A percentile compares a stretch with the other conserved stretches of the same genome.
phyloP scores from a whole-genome alignment of 306 rosid genomes.

The Cucumis sativus region Cucumber_9930_V3 NC_026659.2:21187001-21187500 shows the following conservation, averaged over 20 bases:
- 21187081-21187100: conserved; percentile 13
- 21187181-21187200: conserved; percentile 56
- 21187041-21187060: conserved; percentile 28
- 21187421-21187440: no score
- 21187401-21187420: no score
- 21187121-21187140: neutral
- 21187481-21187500: no score
- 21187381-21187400: no score
- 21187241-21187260: neutral
- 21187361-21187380: no score
- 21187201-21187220: conserved; percentile 68
- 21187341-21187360: no score
- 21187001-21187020: conserved; percentile 40
- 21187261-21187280: neutral
- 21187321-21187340: no score
- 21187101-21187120: neutral
- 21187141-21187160: conserved; percentile 82
- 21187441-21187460: no score
- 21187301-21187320: no score
- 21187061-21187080: conserved; percentile 19
- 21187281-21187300: neutral
- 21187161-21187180: conserved; percentile 62
- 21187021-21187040: conserved; percentile 77
- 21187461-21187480: no score
- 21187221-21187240: neutral